Evolutionary conservation across 805 yeast genomes (phyloP).

Genomic region (Kluyveromyces dobzhanskii): DNA sequence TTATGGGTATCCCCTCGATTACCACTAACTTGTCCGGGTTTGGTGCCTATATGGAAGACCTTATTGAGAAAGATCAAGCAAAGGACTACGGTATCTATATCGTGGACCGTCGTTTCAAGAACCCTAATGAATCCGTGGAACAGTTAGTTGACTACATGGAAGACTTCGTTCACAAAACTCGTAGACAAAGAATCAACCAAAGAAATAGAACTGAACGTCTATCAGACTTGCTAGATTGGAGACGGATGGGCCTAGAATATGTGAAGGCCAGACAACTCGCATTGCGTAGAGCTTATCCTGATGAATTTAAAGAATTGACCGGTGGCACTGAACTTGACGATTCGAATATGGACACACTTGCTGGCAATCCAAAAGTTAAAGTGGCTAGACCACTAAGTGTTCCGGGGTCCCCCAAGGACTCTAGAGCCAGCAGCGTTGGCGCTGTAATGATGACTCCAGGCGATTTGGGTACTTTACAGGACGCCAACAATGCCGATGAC

Average conservation of each 20-base stretch:
- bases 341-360: conserved; percentile 23
- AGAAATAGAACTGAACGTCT: conserved; percentile 94
- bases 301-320: conserved; percentile 44
- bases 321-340: conserved; percentile 25
- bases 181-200: conserved; percentile 96
- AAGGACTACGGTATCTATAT: conserved; percentile 95
- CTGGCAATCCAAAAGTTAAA: conserved; percentile 45
- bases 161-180: conserved; percentile 77
- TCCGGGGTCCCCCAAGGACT: conserved; percentile 88
- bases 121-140: conserved; percentile 87
- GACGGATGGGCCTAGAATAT: conserved; percentile 95
- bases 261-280: conserved; percentile 91
- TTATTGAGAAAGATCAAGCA: conserved; percentile 72
- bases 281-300: conserved; percentile 89
- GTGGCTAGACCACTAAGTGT: conserved; percentile 87
- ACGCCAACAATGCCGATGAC: conserved; percentile 74
- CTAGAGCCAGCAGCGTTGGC: conserved; percentile 24
- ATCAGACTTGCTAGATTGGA: conserved; percentile 92
- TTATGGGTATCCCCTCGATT: conserved; percentile 97
- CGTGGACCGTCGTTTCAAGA: conserved; percentile 87
- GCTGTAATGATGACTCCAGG: conserved; percentile 91
- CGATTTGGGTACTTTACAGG: conserved; percentile 93
- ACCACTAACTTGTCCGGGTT: conserved; percentile 95
- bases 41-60: conserved; percentile 98
- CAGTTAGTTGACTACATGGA: conserved; percentile 86